A percentile compares a stretch with the other conserved stretches of the same genome.
phyloP scores from a whole-genome alignment of 2,329 filamentous ascomycete genomes.

The Pseudophaeomoniella oleicola region DNA sequence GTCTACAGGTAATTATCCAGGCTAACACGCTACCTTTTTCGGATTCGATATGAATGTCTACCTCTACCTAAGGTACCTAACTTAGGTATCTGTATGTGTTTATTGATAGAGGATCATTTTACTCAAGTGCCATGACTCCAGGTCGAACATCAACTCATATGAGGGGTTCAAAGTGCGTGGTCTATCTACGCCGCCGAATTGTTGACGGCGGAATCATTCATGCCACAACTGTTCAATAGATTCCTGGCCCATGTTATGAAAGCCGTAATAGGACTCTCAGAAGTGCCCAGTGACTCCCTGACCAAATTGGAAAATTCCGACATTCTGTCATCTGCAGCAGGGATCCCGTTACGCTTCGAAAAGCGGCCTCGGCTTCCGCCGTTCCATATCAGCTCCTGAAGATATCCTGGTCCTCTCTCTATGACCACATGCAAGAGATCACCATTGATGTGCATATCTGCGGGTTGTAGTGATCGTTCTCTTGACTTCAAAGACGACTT shows the following conservation, averaged over 20 bases:
- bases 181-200: too few relatives aligned
- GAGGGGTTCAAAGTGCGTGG: too few relatives aligned
- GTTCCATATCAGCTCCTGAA: constrained; percentile 3
- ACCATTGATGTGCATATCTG: constrained; percentile 10
- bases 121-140: too few relatives aligned
- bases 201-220: too few relatives aligned
- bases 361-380: background rate
- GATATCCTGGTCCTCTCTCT: constrained; percentile 10
- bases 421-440: constrained; percentile 8
- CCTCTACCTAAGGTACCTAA: too few relatives aligned
- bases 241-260: constrained; percentile 9
- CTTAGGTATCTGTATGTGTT: too few relatives aligned
- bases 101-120: too few relatives aligned
- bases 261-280: constrained; percentile 6
- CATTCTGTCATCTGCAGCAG: constrained; percentile 2
- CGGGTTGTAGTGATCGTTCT: constrained; percentile 1
- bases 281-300: constrained; percentile 5
- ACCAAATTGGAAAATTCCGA: constrained; percentile 1
- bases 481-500: background rate
- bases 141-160: too few relatives aligned
- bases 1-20: constrained; percentile 6
- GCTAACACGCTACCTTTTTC: too few relatives aligned
- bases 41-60: too few relatives aligned
- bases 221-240: too few relatives aligned
- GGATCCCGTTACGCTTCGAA: constrained; percentile 5